Base-by-base conservation (phyloP, 768 basidiomycete species). In the Lactarius hengduanensis region DNA sequence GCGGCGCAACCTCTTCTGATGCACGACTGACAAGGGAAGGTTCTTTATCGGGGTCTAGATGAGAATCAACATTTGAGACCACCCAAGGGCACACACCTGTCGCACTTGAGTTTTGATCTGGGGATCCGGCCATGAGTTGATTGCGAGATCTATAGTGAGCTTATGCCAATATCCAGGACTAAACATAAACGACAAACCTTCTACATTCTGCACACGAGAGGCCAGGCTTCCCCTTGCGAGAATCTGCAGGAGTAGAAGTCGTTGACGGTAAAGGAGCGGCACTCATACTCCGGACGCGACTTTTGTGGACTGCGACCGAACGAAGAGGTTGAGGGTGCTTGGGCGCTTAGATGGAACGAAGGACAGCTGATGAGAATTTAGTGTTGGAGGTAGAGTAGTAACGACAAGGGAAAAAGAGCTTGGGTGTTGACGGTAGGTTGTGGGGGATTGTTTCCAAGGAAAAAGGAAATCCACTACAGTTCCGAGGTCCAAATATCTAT, bases 21-120 rank as follows among this genome's bases (percentile, higher is more conserved):
- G 71, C 84, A 85, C 45, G 84, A 82, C 71, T 83, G 81, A 69
- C 84, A 85, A 26, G 84, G 84, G 72, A 85, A 82, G 26, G 74
- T 74, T 34, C 82, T 84, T 71, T n/a, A 68, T 47, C 28, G 22
- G 30, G 26, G 38, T 28, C 41, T n/a, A 28, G 30, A 47, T 47
- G 47, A 36, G 40, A 38, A 6, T 59, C 30, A 4, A 26, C 40
- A 34, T 40, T 43, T 40, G 20, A 28, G 22, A 45, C 34, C 50
- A 22, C 41, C 15, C 22, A 62, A 26, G 74, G 40, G 13, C 10
- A 50, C 65, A 56, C 38, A 74, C 76, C 84, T 77, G 71, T 84
- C 83, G 68, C 84, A 85, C 73, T 82, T 84, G 53, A 85, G 75
- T 73, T 85, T 85, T 28, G 83, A 84, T 69, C 84, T 78, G 61